Conservation (phyloP, 2,329 filamentous ascomycete species). For the Bimuria novae-zelandiae region DNA sequence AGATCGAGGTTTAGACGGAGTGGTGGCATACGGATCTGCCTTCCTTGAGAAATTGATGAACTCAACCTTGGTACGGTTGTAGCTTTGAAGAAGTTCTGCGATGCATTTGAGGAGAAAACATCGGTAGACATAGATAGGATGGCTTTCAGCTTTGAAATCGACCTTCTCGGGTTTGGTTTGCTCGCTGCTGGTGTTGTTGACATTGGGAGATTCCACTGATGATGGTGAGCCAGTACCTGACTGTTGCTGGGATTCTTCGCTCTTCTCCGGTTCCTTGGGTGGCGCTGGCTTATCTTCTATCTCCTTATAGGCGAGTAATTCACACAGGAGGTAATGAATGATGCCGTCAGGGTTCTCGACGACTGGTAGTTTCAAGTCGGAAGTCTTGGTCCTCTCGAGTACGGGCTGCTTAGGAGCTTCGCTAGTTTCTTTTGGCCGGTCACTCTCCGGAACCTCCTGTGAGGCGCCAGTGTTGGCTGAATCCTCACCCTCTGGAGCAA, state of each 20-base stretch:
- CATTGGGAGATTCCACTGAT: conserved; percentile 13
- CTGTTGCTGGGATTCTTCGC: conserved; percentile 24
- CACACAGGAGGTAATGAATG: conserved; percentile 90
- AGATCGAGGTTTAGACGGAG: conserved; percentile 91
- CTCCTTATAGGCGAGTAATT: conserved; percentile 88
- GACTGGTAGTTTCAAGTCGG: conserved; percentile 78
- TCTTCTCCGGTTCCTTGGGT: conserved; percentile 50
- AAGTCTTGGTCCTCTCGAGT: conserved; percentile 66
- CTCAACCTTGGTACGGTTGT: conserved; percentile 94
- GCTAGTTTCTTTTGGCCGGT: conserved; percentile 40
- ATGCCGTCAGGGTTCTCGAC: conserved; percentile 94
- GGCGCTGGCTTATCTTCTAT: conserved; percentile 80
- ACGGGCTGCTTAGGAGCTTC: conserved; percentile 50
- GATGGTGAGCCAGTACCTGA: conserved; percentile 16
- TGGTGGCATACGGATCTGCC: conserved; percentile 78
- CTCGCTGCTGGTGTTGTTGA: conserved; percentile 22
- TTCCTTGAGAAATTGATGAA: conserved; percentile 99
- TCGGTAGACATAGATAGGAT: conserved; percentile 94
- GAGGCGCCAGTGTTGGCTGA: conserved; percentile 20
- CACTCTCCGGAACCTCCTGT: conserved; percentile 39
- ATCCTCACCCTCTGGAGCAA: conserved; percentile 25
- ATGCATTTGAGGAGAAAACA: conserved; percentile 94
- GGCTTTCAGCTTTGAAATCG: conserved; percentile 86
- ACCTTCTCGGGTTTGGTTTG: conserved; percentile 68
- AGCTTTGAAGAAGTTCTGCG: conserved; percentile 86